phyloP scores from a whole-genome alignment of 1,139 yeast genomes.

The Yamadazyma conglobata region DNA sequence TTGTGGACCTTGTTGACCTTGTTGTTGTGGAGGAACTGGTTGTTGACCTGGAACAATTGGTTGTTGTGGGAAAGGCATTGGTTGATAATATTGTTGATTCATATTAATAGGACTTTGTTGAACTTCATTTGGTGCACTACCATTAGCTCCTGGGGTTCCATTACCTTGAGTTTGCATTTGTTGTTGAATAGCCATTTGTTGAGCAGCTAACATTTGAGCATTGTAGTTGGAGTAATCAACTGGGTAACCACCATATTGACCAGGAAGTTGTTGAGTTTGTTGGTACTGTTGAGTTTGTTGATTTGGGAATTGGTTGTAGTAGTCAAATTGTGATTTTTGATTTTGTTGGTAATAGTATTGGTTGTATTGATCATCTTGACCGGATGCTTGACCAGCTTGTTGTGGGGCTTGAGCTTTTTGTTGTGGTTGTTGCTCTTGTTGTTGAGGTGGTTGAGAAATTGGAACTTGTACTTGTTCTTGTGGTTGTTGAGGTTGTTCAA shows the following conservation, averaged over 20 bases:
- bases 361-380: slow-evolving; percentile 24
- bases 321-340: slow-evolving; percentile 24
- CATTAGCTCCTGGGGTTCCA: slow-evolving; percentile 5
- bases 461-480: slow-evolving; percentile 7
- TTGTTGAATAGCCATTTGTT: slow-evolving; percentile 24
- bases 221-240: slow-evolving; percentile 43
- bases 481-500: slow-evolving; percentile 16
- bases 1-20: slow-evolving; percentile 5
- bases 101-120: slow-evolving; percentile 12
- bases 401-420: slow-evolving; percentile 4
- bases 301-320: slow-evolving; percentile 20
- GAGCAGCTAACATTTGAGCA: slow-evolving; percentile 37
- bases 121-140: slow-evolving; percentile 6
- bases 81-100: slow-evolving; percentile 10
- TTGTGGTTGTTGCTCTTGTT: slow-evolving; percentile 8
- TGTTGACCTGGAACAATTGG: slow-evolving; percentile 5
- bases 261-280: slow-evolving; percentile 41
- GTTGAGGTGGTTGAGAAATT: slow-evolving; percentile 14
- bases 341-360: slow-evolving; percentile 21
- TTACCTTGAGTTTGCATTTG: slow-evolving; percentile 19
- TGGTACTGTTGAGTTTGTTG: slow-evolving; percentile 27
- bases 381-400: slow-evolving; percentile 31
- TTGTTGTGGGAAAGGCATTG: slow-evolving; percentile 9
- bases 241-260: slow-evolving; percentile 45
- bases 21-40: slow-evolving; percentile 8